A percentile compares a stretch with the other conserved stretches of the same genome.
Conservation (phyloP, 192 early-diverging fungal species). For the Entomortierella chlamydospora region DNA sequence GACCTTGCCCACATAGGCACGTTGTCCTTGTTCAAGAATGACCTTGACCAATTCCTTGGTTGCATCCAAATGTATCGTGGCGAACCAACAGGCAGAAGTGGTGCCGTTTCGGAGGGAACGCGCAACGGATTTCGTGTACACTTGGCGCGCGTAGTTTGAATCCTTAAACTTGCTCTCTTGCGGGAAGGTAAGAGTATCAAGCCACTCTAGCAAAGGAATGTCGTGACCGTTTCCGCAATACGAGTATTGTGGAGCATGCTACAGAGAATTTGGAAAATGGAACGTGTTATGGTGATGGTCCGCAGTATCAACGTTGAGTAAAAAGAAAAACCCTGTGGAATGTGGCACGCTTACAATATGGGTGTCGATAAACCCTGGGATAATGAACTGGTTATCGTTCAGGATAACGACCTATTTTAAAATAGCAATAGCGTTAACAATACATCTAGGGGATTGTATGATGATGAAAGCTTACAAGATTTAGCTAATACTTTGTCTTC, state of each 20-base stretch:
- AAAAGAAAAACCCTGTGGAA: too few relatives aligned
- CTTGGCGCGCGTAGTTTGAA: conserved; percentile 62
- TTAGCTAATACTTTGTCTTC: conserved; percentile 10
- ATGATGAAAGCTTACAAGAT: not conserved
- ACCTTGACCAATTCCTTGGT: conserved; percentile 73
- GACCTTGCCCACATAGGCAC: conserved; percentile 87
- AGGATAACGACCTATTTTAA: conserved; percentile 27
- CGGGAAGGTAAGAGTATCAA: conserved; percentile 84
- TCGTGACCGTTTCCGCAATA: conserved; percentile 85
- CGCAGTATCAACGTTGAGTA: too few relatives aligned
- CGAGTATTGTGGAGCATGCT: conserved; percentile 85
- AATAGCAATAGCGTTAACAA: not conserved
- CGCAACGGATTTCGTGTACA: conserved; percentile 68
- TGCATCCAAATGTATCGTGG: conserved; percentile 78
- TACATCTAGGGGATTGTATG: not conserved
- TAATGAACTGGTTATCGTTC: conserved; percentile 66
- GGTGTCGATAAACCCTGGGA: conserved; percentile 87
- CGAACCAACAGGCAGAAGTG: conserved; percentile 86
- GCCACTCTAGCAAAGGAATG: conserved; percentile 83
- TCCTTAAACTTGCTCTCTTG: conserved; percentile 75
- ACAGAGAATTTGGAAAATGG: not conserved
- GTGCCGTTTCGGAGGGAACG: conserved; percentile 80
- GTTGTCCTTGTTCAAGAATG: conserved; percentile 73
- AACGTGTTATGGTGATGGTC: not conserved
- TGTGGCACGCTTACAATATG: conserved; percentile 74